These are phyloP conservation scores for Vachellia pachyceras DNA, from an alignment of 306 rosid genomes.

Conservation along the genomic window DNA sequence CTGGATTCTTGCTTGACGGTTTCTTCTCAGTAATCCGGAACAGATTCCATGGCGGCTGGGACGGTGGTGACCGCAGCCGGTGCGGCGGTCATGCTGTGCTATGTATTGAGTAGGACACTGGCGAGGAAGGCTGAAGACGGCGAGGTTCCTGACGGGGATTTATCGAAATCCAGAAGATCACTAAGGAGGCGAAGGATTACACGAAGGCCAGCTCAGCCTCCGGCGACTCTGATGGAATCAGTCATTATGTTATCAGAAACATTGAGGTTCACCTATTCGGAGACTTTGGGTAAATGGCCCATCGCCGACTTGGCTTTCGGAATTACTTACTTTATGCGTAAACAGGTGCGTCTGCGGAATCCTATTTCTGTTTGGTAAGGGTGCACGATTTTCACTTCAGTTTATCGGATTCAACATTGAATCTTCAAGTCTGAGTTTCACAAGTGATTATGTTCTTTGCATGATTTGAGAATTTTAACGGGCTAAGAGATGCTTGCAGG, in stretches of 20 bases:
- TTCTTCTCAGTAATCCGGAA: not conserved
- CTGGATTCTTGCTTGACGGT: not conserved
- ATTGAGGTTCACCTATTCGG: slow-evolving; percentile 73
- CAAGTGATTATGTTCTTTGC: not conserved
- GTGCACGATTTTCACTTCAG: not conserved
- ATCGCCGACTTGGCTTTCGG: slow-evolving; percentile 88
- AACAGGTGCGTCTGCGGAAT: slow-evolving; percentile 57
- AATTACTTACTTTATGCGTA: slow-evolving; percentile 74
- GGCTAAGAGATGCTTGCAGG: slow-evolving; percentile 50
- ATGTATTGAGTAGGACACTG: slow-evolving; percentile 49
- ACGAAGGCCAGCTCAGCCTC: slow-evolving; percentile 83
- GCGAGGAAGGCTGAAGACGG: slow-evolving; percentile 43
- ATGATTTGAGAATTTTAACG: not conserved
- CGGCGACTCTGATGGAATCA: slow-evolving; percentile 77
- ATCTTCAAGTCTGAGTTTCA: not conserved
- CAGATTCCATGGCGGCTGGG: slow-evolving; percentile 74
- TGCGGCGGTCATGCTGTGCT: slow-evolving; percentile 67
- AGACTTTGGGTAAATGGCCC: slow-evolving; percentile 88
- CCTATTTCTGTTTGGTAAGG: not conserved
- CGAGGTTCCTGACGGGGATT: slow-evolving; percentile 43
- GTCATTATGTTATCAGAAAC: slow-evolving; percentile 73
- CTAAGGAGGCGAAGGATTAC: slow-evolving; percentile 53
- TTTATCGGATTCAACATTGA: not conserved
- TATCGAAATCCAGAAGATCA: slow-evolving; percentile 53
- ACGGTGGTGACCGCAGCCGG: slow-evolving; percentile 84